Base-by-base conservation (phyloP, 2,329 filamentous ascomycete genomes). In the Fusarium agapanthi region DNA sequence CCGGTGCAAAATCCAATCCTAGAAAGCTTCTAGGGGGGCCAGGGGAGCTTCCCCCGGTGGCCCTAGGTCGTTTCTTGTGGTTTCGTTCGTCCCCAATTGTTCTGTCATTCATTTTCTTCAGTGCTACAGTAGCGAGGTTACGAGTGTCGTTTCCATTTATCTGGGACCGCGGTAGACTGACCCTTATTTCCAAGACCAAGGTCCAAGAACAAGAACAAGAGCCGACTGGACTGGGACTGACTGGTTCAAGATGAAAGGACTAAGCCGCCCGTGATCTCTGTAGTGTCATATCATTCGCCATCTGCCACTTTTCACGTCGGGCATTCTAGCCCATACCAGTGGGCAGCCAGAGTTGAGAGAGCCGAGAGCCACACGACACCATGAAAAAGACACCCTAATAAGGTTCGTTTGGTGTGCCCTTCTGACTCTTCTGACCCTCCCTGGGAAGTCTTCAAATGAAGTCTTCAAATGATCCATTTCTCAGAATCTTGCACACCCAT, bases 401-500 rank as follows among this genome's bases (percentile, higher is more conserved):
- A 71, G 72, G 66, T 73, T 71, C 38, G 53, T 65, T 61, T 50
- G 53, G 68, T 61, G 69, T 68, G 62, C 47, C 72, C 72, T 74
- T 68, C 71, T 74, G 72, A 74, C 71, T 73, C 72, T 72, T 67
- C 58, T 75, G 72, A 76, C 74, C 74, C 67, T 71, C 67, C 59
- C 59, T 61, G 35, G 54, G 32, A 53, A 57, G 51, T 48, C 48
- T 56, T 38, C 47, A 47, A 57, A 30, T 63, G 64, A 57, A 57
- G 51, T 48, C 48, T 56, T 38, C 47, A 47, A 57, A 30, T 63
- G 64, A 57, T 71, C 57, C 64, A 70, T 74, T 54, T 63, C 45
- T 47, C 47, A 57, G 50, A 61, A 68, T 59, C 67, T 61, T 74
- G 71, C 62, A 65, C 70, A 71, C 58, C 66, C 58, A 61, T 44